Evolutionary conservation across 192 early-diverging fungal species (phyloP).

Genomic region (Geranomyces michiganensis): DNA sequence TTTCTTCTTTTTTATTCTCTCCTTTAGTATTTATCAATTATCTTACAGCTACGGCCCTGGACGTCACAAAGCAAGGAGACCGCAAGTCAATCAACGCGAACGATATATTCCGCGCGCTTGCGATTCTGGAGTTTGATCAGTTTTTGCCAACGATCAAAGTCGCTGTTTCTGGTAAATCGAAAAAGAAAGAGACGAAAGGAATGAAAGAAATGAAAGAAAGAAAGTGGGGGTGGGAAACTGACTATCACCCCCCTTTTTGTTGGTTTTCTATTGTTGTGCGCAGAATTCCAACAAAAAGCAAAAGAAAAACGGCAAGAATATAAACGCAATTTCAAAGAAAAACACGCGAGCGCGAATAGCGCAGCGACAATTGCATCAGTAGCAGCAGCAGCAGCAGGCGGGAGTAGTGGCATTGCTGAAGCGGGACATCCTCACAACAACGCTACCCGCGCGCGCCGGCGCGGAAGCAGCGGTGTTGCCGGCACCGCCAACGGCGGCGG

Average conservation of each 20-base stretch:
- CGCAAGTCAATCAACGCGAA: constrained; percentile 36
- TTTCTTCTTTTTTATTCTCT: not conserved
- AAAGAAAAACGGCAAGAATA: constrained; percentile 43
- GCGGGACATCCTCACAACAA: too few relatives aligned
- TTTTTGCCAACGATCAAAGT: constrained; percentile 32
- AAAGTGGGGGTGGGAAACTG: constrained; percentile 35
- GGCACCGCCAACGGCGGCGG: too few relatives aligned
- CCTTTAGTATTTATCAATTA: constrained; percentile 47
- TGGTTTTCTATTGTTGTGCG: too few relatives aligned
- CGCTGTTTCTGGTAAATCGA: constrained; percentile 37
- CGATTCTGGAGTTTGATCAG: constrained; percentile 42
- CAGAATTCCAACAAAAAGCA: constrained; percentile 30
- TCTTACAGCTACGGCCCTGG: constrained; percentile 40
- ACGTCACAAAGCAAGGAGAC: constrained; percentile 34
- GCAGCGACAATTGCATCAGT: too few relatives aligned
- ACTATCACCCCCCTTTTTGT: not conserved
- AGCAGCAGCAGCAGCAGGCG: too few relatives aligned
- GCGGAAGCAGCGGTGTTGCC: too few relatives aligned
- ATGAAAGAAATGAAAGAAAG: too few relatives aligned
- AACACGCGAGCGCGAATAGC: not conserved
- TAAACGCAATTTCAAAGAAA: constrained; percentile 35
- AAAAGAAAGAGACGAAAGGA: too few relatives aligned
- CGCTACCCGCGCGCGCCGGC: too few relatives aligned
- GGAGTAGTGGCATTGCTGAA: too few relatives aligned
- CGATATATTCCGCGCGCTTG: constrained; percentile 42